These are phyloP conservation scores for Punica granatum DNA, from an alignment of 345 rosid species.

Conservation along the genomic window DNA sequence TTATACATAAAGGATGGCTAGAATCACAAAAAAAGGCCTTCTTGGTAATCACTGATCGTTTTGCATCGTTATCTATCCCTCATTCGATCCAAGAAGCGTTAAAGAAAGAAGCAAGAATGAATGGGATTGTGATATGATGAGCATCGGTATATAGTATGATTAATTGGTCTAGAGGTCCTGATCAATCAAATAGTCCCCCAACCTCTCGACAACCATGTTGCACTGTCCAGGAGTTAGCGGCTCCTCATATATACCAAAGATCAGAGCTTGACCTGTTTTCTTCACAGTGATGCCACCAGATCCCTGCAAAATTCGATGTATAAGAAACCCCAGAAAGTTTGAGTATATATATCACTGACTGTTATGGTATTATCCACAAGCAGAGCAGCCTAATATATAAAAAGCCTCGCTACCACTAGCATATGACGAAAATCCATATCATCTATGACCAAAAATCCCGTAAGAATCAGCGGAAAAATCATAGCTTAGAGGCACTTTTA, in stretches of 20 bases:
- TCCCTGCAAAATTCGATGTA: not conserved
- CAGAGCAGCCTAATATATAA: not conserved
- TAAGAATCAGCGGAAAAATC: too few relatives aligned
- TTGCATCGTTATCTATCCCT: too few relatives aligned
- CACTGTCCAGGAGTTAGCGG: conserved; percentile 2
- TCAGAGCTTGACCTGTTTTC: conserved; percentile 2
- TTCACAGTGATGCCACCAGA: conserved; percentile 1
- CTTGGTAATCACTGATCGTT: too few relatives aligned
- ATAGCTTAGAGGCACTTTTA: not conserved
- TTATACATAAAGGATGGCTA: too few relatives aligned
- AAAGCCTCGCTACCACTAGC: not conserved
- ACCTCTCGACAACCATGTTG: conserved; percentile 4
- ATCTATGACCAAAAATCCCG: not conserved
- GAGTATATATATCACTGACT: too few relatives aligned
- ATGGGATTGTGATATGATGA: not conserved
- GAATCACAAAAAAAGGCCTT: too few relatives aligned
- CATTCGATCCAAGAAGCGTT: too few relatives aligned
- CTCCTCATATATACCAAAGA: too few relatives aligned
- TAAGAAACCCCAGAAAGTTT: not conserved
- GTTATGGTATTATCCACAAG: too few relatives aligned
- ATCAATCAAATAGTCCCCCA: conserved; percentile 2
- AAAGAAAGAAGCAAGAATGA: not conserved
- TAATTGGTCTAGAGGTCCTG: not conserved
- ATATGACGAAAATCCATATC: not conserved
- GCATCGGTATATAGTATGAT: not conserved